Evolutionary conservation across 345 rosid species (phyloP).

Genomic region (Schrenkiella parvula): DNA sequence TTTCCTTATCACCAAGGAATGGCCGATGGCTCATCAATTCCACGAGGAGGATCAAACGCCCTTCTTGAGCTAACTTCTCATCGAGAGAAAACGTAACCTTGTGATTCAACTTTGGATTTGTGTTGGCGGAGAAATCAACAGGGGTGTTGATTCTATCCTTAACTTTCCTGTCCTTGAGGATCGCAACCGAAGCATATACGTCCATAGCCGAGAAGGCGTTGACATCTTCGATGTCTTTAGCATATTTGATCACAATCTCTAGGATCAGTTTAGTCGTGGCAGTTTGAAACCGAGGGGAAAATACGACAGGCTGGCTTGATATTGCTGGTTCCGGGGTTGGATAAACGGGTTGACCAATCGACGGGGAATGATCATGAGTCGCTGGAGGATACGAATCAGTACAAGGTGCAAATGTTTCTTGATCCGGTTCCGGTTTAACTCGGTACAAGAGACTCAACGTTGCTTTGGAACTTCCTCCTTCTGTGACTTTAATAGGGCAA

Average conservation of each 20-base stretch:
- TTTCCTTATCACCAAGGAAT: slow-evolving; percentile 54
- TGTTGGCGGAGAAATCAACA: slow-evolving; percentile 37
- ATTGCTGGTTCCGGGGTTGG: slow-evolving; percentile 1
- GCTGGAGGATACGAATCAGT: neutral
- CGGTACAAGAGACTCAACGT: slow-evolving; percentile 46
- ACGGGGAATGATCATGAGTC: neutral
- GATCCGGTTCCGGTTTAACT: slow-evolving; percentile 33
- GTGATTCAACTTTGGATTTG: slow-evolving; percentile 61
- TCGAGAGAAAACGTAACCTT: slow-evolving; percentile 46
- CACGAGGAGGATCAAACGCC: slow-evolving; percentile 42
- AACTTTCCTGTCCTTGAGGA: slow-evolving; percentile 40
- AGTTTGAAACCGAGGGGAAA: neutral
- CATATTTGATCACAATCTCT: slow-evolving; percentile 39
- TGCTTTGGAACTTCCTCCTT: slow-evolving; percentile 50
- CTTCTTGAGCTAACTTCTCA: slow-evolving; percentile 43
- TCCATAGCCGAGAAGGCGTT: slow-evolving; percentile 67
- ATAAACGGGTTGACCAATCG: slow-evolving; percentile 7
- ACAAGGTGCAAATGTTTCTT: no score
- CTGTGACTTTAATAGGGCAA: slow-evolving; percentile 37
- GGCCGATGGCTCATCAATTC: slow-evolving; percentile 54
- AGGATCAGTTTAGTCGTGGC: neutral
- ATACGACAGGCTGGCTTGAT: neutral
- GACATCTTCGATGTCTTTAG: slow-evolving; percentile 55
- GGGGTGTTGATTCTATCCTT: slow-evolving; percentile 44
- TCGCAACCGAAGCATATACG: slow-evolving; percentile 53